Evolutionary conservation across 768 basidiomycete genomes (phyloP).

Genomic region (Trametes coccinea): DNA sequence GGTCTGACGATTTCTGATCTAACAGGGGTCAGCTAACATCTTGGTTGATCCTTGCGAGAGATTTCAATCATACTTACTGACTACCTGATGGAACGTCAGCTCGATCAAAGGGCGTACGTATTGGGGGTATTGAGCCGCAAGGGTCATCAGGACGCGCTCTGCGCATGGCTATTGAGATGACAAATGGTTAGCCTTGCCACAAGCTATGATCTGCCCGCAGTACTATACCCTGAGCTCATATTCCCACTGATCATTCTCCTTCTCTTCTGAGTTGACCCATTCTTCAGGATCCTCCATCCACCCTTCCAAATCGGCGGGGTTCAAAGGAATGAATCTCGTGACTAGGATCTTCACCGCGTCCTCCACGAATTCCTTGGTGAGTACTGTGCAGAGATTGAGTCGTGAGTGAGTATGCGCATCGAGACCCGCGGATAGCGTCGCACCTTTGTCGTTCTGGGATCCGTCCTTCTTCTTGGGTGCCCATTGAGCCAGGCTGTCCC

Average conservation of each 20-base stretch:
- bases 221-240: slow-evolving; percentile 83
- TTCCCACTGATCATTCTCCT: slow-evolving; percentile 90
- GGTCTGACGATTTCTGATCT: slow-evolving; percentile 51
- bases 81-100: slow-evolving; percentile 57
- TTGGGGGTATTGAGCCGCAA: slow-evolving; percentile 68
- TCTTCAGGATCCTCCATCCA: slow-evolving; percentile 93
- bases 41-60: no score
- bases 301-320: slow-evolving; percentile 73
- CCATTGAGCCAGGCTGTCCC: slow-evolving; percentile 81
- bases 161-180: slow-evolving; percentile 70
- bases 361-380: slow-evolving; percentile 71
- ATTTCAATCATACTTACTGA: slow-evolving; percentile 42
- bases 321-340: slow-evolving; percentile 82
- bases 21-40: background rate
- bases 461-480: slow-evolving; percentile 63
- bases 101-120: slow-evolving; percentile 69
- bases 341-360: slow-evolving; percentile 76
- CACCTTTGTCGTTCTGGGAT: slow-evolving; percentile 53
- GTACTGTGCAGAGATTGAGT: slow-evolving; percentile 39
- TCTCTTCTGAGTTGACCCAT: slow-evolving; percentile 89
- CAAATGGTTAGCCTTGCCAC: background rate
- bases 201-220: background rate
- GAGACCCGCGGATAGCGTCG: background rate
- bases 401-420: background rate
- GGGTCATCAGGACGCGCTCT: slow-evolving; percentile 85